Percentiles rank a stretch among this genome's conserved stretches.
These are phyloP conservation scores for Coprinopsis strossmayeri DNA, from an alignment of 768 basidiomycete genomes.

Conservation along the genomic window DNA sequence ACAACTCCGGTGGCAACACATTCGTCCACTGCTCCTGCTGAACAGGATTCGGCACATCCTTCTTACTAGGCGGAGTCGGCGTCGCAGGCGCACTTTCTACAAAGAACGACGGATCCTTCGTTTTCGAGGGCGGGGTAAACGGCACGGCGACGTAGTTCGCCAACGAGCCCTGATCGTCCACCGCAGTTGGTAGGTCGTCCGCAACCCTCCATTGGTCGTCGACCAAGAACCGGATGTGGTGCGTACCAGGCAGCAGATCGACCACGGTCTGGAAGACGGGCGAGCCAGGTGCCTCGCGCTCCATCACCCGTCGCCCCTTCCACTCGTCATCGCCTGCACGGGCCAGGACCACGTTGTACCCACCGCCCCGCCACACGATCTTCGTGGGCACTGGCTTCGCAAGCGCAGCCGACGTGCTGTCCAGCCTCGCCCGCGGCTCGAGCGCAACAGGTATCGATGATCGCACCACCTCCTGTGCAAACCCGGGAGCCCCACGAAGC, in stretches of 20 bases:
- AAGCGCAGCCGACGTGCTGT: conserved; percentile 8
- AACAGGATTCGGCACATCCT: conserved; percentile 27
- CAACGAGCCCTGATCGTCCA: conserved; percentile 89
- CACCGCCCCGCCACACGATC: conserved; percentile 63
- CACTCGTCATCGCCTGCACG: conserved; percentile 72
- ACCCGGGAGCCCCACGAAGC: conserved; percentile 26
- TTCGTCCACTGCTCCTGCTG: conserved; percentile 57
- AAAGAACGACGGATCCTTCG: conserved; percentile 8
- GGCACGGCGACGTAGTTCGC: conserved; percentile 88
- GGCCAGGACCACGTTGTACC: conserved; percentile 57
- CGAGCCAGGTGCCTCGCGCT: conserved; percentile 43
- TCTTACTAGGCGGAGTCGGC: conserved; percentile 16
- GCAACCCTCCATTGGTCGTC: conserved; percentile 83
- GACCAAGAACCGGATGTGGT: conserved; percentile 92
- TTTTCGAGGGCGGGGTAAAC: conserved; percentile 17
- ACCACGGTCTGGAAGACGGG: conserved; percentile 30
- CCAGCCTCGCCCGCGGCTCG: conserved; percentile 8
- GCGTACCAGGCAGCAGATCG: conserved; percentile 76
- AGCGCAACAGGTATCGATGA: conserved; percentile 59
- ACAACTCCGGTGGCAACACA: conserved; percentile 70
- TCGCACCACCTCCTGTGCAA: conserved; percentile 51
- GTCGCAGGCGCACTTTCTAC: conserved; percentile 17
- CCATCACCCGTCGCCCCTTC: conserved; percentile 64
- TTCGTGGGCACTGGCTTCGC: conserved; percentile 35
- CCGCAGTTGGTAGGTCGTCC: conserved; percentile 73